These are phyloP conservation scores for Colletotrichum kahawae DNA, from an alignment of 2,329 filamentous ascomycete species.

Conservation along the genomic window DNA sequence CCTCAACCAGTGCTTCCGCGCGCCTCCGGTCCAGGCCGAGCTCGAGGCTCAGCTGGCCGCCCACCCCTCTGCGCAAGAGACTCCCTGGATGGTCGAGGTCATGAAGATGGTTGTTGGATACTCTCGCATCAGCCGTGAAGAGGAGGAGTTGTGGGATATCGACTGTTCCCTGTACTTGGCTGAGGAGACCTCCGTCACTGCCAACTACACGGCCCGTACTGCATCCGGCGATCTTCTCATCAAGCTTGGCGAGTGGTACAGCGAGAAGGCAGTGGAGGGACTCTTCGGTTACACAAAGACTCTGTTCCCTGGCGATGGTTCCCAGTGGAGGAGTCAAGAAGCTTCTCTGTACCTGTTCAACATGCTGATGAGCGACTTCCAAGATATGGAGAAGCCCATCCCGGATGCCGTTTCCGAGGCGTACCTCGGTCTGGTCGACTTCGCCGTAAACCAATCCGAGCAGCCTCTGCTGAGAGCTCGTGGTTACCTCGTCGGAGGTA, in stretches of 20 bases:
- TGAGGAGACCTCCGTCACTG: constrained; percentile 92
- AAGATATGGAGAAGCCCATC: constrained; percentile 77
- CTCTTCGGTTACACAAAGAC: constrained; percentile 78
- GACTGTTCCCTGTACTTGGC: constrained; percentile 95
- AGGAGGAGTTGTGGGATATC: constrained; percentile 95
- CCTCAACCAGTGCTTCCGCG: constrained; percentile 87
- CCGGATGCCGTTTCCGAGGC: constrained; percentile 70
- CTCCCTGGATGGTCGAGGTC: constrained; percentile 85
- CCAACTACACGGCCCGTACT: constrained; percentile 94
- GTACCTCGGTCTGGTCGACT: constrained; percentile 82
- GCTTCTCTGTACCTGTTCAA: constrained; percentile 85
- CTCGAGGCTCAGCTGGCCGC: constrained; percentile 79
- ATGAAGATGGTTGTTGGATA: constrained; percentile 86
- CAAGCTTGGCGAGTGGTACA: constrained; percentile 91
- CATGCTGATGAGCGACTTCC: constrained; percentile 81
- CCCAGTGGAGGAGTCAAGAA: constrained; percentile 72
- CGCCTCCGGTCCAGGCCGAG: constrained; percentile 86
- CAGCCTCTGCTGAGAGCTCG: constrained; percentile 83
- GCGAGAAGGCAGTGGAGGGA: constrained; percentile 75
- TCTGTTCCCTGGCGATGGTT: constrained; percentile 65
- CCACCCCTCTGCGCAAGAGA: constrained; percentile 63
- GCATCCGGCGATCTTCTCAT: constrained; percentile 92
- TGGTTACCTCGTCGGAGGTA: constrained; percentile 85
- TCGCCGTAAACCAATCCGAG: constrained; percentile 71
- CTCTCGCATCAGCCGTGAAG: constrained; percentile 88